phyloP scores from a whole-genome alignment of 2,329 filamentous ascomycete species.

The Stachybotrys chartarum region DNA sequence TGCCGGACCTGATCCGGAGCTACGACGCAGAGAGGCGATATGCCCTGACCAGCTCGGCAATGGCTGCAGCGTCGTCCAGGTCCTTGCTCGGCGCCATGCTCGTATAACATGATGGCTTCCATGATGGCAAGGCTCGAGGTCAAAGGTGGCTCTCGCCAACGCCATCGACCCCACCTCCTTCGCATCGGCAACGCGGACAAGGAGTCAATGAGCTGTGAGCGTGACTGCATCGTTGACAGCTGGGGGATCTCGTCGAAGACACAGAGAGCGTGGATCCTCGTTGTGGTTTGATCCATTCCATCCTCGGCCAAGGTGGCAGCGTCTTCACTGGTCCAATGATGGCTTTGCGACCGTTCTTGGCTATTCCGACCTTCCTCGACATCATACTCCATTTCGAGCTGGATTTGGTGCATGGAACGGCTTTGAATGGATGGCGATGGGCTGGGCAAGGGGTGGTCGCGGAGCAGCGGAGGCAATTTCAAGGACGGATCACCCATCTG shows the following conservation, averaged over 20 bases:
- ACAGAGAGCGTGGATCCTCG: slow-evolving; percentile 13
- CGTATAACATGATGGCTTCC: slow-evolving; percentile 17
- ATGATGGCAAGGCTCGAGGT: slow-evolving; percentile 7
- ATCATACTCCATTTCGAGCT: slow-evolving; percentile 13
- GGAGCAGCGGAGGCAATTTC: slow-evolving; percentile 10
- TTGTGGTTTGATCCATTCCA: slow-evolving; percentile 5
- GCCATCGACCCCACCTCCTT: slow-evolving; percentile 13
- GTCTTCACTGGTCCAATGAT: slow-evolving; percentile 7
- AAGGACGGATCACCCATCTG: slow-evolving; percentile 1
- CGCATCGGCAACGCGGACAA: slow-evolving; percentile 3
- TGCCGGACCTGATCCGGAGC: slow-evolving; percentile 6
- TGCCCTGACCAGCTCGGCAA: slow-evolving; percentile 14
- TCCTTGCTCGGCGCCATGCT: slow-evolving; percentile 11
- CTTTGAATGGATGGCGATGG: slow-evolving; percentile 2
- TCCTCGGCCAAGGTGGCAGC: slow-evolving; percentile 4
- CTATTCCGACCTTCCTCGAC: slow-evolving; percentile 11
- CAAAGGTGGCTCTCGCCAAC: slow-evolving; percentile 10
- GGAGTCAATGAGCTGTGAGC: slow-evolving; percentile 6
- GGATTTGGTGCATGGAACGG: slow-evolving; percentile 14
- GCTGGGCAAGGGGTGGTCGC: slow-evolving; percentile 6
- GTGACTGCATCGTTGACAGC: slow-evolving; percentile 4
- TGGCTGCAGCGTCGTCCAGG: slow-evolving; percentile 10
- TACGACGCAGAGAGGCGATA: slow-evolving; percentile 16
- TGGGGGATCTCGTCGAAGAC: slow-evolving; percentile 10
- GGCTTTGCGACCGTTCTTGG: slow-evolving; percentile 6